Evolutionary conservation across 1,284 basidiomycete species (phyloP), one percentile per base, ranked within the genome.

Genomic region (Marasmius fiardii): DNA sequence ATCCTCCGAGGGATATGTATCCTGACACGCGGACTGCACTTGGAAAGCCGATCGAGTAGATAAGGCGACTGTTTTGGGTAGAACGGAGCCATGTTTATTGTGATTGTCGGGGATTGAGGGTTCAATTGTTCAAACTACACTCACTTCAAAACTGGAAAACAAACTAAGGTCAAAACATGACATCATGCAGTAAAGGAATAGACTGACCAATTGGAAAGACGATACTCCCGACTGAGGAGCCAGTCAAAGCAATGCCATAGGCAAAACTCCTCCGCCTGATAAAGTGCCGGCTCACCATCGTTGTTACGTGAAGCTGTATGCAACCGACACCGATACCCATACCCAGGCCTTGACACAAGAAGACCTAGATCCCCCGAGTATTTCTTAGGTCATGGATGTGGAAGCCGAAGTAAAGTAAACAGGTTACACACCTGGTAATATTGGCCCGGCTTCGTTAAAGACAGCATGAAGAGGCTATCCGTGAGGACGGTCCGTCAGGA

Each of bases 201-300:
- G 7, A 54, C 55, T 24, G 21, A 65, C 67, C 67, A 54, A 70
- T 70, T 1, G 69, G 67, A 44, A 68, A 67, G 12, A 67, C 55
- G 4, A 66, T 61, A n/a, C 64, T 64, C 21, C 69, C 69, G 21
- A 64, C 50, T 3, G 65, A 63, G 24, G 62, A 64, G 31, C 67
- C 68, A 45, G 61, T 68, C 11, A 67, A 57, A 2, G 54, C 61
- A 4, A 67, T 60, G 3, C 67, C 65, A 24, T 60, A 57, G 4
- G 64, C 67, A 14, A 67, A 61, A 10, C 60, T 60, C 10, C 64
- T 56, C 6, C 60, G 56, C 24, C 54, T 54, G 23, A 57, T 54
- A 51, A 68, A 68, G 41, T 65, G 61, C 31, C 63, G 62, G 16
- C 58, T 58, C 18, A 60, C 51, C 43, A 67, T 63, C 11, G 62